Base-by-base conservation (phyloP, 495 filamentous ascomycete genomes). In the Clavariopsis aquatica region DNA sequence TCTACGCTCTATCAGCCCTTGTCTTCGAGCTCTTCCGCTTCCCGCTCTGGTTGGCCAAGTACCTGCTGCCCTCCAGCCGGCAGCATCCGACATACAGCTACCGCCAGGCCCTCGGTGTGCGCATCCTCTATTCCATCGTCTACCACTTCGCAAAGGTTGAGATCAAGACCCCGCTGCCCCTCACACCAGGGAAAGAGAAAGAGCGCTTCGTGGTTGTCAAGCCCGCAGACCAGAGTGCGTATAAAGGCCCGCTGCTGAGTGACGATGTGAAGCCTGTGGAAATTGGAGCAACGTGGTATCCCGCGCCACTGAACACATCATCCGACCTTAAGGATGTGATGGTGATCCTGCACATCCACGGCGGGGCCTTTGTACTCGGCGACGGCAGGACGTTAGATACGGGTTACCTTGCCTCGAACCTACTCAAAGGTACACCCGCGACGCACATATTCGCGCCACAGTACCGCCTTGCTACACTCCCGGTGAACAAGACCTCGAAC, bases 311-410 rank as follows among this genome's bases (percentile, higher is more conserved):
- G 0, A 54, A 52, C 6, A 19, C 20, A 2, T 17, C 7, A 17
- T 24, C 20, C 15, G 65, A 64, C 8, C 20, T 24, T 1, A 49
- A 49, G 12, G 28, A 47, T 20, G 46, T 52, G 8, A 52, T 26
- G 8, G 69, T 83, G n/a, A 68, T 79, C 3, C 74, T 84, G 22
- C 79, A 84, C 63, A 73, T 84, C 58, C 82, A 84, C 65, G 80
- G 81, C 49, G 82, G 82, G 26, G 80, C 76, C 12, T 84, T 74
- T 63, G 75, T 82, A 23, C 41, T 80, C 52, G 71, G 77, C 56
- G 72, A 76, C 68, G 74, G 75, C 17, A 62, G 76, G 9, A 72
- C 72, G 29, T 61, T 67, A n/a, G 78, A 76, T 57, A 69, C 74
- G 10, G 78, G 75, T 0, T 78, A 73, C 54, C 60, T 77, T 3